Percentiles rank a stretch among this genome's conserved stretches.
Evolutionary conservation across 1,284 basidiomycete genomes (phyloP).

Genomic region (Trametes pubescens): DNA sequence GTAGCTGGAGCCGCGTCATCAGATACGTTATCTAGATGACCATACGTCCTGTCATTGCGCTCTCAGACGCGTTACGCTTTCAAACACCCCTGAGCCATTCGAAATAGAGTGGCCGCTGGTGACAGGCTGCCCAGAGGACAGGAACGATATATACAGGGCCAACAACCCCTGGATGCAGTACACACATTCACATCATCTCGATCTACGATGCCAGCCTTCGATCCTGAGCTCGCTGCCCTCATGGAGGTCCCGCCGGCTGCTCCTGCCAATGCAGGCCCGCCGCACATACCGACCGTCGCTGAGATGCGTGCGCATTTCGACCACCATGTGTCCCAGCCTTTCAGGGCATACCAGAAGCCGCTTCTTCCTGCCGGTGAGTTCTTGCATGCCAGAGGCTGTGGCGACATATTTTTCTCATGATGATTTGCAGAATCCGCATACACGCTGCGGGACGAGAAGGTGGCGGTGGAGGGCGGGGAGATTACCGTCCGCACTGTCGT

Average conservation of each 20-base stretch:
- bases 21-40: no score
- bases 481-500: constrained; percentile 7
- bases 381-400: neutral
- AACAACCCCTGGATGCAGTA: no score
- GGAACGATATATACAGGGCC: no score
- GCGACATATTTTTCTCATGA: neutral
- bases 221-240: constrained; percentile 4
- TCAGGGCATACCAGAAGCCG: constrained; percentile 1
- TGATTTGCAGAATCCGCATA: constrained; percentile 6
- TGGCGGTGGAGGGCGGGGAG: constrained; percentile 12
- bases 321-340: neutral
- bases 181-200: neutral
- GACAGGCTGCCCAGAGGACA: no score
- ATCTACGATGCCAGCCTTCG: neutral
- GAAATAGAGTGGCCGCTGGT: no score
- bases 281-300: neutral
- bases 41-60: no score
- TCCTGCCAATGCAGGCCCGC: neutral
- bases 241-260: neutral
- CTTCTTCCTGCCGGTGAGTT: constrained; percentile 1
- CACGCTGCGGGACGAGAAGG: neutral
- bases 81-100: no score
- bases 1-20: no score
- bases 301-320: neutral
- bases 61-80: no score